Conservation (phyloP, 257 asterid species). For the Nicotiana tabacum region DNA sequence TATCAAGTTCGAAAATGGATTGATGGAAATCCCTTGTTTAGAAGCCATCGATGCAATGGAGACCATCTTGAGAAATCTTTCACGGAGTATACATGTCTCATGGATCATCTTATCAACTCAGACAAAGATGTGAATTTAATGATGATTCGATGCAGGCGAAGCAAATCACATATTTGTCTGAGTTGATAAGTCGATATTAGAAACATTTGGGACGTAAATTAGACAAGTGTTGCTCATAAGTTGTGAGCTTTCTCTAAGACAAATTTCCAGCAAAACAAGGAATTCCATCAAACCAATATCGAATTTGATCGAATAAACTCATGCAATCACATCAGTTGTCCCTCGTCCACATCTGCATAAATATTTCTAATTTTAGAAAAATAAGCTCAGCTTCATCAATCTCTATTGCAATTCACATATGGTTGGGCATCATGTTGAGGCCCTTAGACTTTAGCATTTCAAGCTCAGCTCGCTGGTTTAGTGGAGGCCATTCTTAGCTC, state of each 20-base stretch:
- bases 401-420: not conserved
- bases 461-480: no score
- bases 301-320: no score
- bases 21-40: not conserved
- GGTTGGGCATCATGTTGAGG: not conserved
- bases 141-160: not conserved
- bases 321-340: no score
- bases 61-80: not conserved
- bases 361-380: not conserved
- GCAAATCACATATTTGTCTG: not conserved
- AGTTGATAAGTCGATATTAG: not conserved
- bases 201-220: not conserved
- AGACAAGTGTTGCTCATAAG: not conserved
- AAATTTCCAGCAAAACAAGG: not conserved
- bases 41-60: not conserved
- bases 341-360: not conserved
- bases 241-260: no score
- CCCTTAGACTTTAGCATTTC: not conserved
- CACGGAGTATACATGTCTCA: not conserved
- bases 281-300: no score
- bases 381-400: not conserved
- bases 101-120: not conserved
- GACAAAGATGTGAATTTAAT: no score
- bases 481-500: no score
- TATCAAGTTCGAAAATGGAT: not conserved